A percentile compares a stretch with the other conserved stretches of the same genome.
Evolutionary conservation across 768 basidiomycete species (phyloP).

Genomic region (Rhizopogon rudus): DNA sequence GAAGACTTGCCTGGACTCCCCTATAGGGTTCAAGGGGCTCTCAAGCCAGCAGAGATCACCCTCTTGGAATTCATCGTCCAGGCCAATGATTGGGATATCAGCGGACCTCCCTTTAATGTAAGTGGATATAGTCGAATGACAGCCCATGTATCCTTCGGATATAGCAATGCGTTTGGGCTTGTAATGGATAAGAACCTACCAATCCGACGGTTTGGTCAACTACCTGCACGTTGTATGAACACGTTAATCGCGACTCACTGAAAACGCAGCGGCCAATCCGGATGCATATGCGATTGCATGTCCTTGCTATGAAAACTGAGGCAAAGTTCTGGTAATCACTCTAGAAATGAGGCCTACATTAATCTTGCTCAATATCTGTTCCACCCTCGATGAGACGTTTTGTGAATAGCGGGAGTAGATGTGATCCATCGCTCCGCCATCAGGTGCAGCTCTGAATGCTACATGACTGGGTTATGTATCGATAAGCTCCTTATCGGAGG

Average conservation of each 20-base stretch:
- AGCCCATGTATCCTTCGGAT: conserved; percentile 72
- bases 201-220: not conserved
- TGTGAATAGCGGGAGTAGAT: conserved; percentile 78
- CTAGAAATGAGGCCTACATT: conserved; percentile 35
- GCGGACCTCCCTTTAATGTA: conserved; percentile 43
- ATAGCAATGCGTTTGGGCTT: conserved; percentile 79
- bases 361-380: conserved; percentile 69
- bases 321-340: not conserved
- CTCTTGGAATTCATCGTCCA: conserved; percentile 68
- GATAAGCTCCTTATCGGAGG: not conserved
- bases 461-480: not conserved
- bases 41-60: conserved; percentile 87
- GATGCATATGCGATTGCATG: conserved; percentile 75
- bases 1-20: conserved; percentile 58
- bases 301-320: conserved; percentile 45
- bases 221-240: not conserved
- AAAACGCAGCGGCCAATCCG: conserved; percentile 70
- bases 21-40: conserved; percentile 84
- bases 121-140: conserved; percentile 58
- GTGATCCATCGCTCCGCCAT: conserved; percentile 45
- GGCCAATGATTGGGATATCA: conserved; percentile 41
- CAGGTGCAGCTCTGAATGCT: conserved; percentile 52
- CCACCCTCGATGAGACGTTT: conserved; percentile 55
- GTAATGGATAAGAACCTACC: conserved; percentile 62
- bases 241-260: conserved; percentile 38